Percentiles rank a stretch among this genome's conserved stretches.
phyloP scores from a whole-genome alignment of 225 moss, liverwort and hornwort species.

The Sphagnum tenellum region DNA sequence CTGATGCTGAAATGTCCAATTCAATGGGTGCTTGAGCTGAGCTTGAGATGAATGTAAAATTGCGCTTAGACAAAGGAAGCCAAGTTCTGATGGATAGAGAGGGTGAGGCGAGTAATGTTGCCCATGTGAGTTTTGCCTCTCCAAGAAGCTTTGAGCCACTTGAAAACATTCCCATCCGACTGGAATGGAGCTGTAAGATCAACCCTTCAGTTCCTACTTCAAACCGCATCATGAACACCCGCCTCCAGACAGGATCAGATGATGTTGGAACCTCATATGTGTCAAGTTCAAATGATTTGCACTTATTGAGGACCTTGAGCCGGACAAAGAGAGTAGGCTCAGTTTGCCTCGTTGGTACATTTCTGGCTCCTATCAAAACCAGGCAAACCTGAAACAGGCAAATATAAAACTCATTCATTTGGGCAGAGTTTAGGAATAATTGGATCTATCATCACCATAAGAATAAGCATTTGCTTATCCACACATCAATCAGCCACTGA shows the following conservation, averaged over 20 bases:
- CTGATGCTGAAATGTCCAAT: slow-evolving; percentile 12
- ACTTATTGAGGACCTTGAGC: slow-evolving; percentile 7
- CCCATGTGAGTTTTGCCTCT: slow-evolving; percentile 2
- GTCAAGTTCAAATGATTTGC: slow-evolving; percentile 5
- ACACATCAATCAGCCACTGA: no score
- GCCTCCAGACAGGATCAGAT: slow-evolving; percentile 6
- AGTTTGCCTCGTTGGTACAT: slow-evolving; percentile 1
- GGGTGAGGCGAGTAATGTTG: slow-evolving; percentile 3
- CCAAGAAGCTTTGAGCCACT: slow-evolving; percentile 3
- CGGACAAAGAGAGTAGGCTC: slow-evolving; percentile 5
- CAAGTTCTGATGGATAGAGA: slow-evolving; percentile 3
- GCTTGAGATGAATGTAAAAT: neutral
- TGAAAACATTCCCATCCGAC: neutral
- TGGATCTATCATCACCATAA: no score
- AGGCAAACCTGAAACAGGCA: slow-evolving; percentile 1
- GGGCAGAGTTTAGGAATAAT: no score
- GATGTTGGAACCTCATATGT: slow-evolving; percentile 5
- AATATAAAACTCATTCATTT: no score
- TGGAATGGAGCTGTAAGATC: slow-evolving; percentile 6
- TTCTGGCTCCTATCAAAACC: slow-evolving; percentile 7
- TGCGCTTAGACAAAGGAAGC: slow-evolving; percentile 1
- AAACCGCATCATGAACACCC: slow-evolving; percentile 3
- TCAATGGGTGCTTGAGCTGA: slow-evolving; percentile 4
- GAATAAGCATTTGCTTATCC: no score
- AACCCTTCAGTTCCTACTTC: slow-evolving; percentile 7